Evolutionary conservation across 2,329 filamentous ascomycete species (phyloP).

Genomic region (Botrytis fabae): DNA sequence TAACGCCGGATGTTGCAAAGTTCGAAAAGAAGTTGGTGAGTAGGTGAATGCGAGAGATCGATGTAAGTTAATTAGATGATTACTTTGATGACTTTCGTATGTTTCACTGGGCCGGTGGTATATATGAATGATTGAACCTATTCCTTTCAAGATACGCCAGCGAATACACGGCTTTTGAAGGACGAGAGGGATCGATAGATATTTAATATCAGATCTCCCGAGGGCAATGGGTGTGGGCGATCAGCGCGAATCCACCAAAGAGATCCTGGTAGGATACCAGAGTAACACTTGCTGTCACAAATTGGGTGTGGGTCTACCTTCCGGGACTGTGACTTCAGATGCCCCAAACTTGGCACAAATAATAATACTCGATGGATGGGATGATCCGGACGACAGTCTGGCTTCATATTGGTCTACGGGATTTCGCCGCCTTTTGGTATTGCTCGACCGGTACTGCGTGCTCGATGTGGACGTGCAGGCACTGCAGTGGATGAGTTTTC

Average conservation of each 20-base stretch:
- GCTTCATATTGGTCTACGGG: constrained; percentile 34
- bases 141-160: constrained; percentile 37
- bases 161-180: constrained; percentile 38
- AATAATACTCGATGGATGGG: constrained; percentile 33
- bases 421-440: constrained; percentile 34
- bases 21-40: constrained; percentile 3
- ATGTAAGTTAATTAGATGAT: constrained; percentile 31
- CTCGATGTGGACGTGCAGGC: constrained; percentile 33
- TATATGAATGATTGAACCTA: constrained; percentile 21
- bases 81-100: constrained; percentile 38
- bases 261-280: constrained; percentile 49
- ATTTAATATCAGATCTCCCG: constrained; percentile 52
- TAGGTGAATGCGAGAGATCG: constrained; percentile 5
- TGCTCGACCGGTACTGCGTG: constrained; percentile 35
- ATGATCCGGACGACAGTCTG: constrained; percentile 29
- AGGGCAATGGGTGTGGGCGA: constrained; percentile 49
- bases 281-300: constrained; percentile 50
- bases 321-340: constrained; percentile 39
- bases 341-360: constrained; percentile 38
- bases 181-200: constrained; percentile 47
- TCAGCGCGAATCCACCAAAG: constrained; percentile 52
- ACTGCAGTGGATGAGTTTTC: constrained; percentile 31
- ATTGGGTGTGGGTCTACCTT: constrained; percentile 52
- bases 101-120: constrained; percentile 33
- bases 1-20: constrained; percentile 12